Base-by-base conservation (phyloP, 495 filamentous ascomycete genomes). In the Aspergillus heteromorphus region DNA sequence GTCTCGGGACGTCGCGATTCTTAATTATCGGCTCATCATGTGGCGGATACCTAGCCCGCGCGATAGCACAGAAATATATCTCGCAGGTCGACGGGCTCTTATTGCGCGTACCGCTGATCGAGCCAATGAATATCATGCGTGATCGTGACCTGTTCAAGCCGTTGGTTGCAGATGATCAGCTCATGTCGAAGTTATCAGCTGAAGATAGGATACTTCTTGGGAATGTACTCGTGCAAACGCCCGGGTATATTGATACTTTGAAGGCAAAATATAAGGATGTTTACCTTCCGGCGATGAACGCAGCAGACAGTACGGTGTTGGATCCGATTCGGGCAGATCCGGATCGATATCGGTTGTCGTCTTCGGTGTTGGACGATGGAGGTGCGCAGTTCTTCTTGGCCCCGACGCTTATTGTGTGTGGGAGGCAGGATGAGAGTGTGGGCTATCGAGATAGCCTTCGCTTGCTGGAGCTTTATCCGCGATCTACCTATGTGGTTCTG, bases 361-460 rank as follows among this genome's bases (percentile, higher is more conserved):
- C 45, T 49, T 57, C 50, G n/a, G n/a, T n/a, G 38, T 53, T 59
- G 19, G 56, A 61, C 41, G 31, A 61, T 62, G 29, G 53, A 40
- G 50, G 9, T 40, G 48, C 54, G 8, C 64, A 60, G 53, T 66
- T 68, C 48, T 59, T 66, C 51, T n/a, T n/a, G n/a, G 63, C 65
- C 31, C 65, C 65, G 9, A 66, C 65, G 11, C 61, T 68, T 38
- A 52, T 68, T 49, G 34, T 66, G 29, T 66, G 64, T 58, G 65
- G 65, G 23, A 48, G 65, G 18, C 65, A 68, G 34, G 65, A 68
- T 31, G 52, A 58, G 53, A 59, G 31, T 16, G 65, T 68, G 48
- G 61, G 65, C 25, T 68, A 66, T 56, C 64, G 65, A 50, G 65
- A 68, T 38, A 68, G 65, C 45, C 55, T 66, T 38, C 65, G 64